Evolutionary conservation across 2,329 filamentous ascomycete species (phyloP), one percentile per base, ranked within the genome.

Genomic region (Diaporthe capsici): DNA sequence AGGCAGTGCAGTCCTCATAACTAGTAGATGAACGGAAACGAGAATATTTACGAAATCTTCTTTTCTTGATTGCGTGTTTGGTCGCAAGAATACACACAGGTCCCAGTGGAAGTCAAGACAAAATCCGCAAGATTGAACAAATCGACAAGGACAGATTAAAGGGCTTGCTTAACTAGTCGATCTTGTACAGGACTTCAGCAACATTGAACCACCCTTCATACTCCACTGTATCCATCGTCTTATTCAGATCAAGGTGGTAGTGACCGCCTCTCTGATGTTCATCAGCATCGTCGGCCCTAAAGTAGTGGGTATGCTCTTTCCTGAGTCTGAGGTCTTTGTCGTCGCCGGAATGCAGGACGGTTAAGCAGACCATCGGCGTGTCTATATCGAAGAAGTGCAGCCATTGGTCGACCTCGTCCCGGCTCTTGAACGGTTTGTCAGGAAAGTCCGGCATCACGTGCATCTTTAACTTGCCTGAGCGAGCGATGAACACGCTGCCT

Each of bases 231-330:
- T 83, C 80, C 6, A 75, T 79, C 0, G 76, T 80, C 7, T 80
- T 78, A 9, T 82, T 80, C 1, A 84, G 67, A 79, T 85, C 86
- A 76, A 81, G 85, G 77, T 88, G 86, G 78, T 88, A 87, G 79
- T 88, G 86, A 0, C 87, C 87, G 4, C 87, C 87, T 15, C 80
- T 79, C 15, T 75, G 78, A 61, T 79, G 70, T 20, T 47, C 44
- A 20, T 31, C 6, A n/a, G 34, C 20, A n/a, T 81, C 82, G 9
- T 79, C 76, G 1, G 77, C 63, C 3, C 85, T 84, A 72, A 87
- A 87, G 31, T 83, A 84, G 80, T 88, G 87, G 5, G 87, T 87
- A 77, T 89, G 87, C 77, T 89, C 87, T 79, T 87, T 85, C 39
- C 86, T 80, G 68, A 88, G 75, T 0, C 80, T 83, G 76, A 87